A percentile compares a stretch with the other conserved stretches of the same genome.
Conservation (phyloP, 352 stramenopile genomes). For the Thalassiosira exigua region DNA sequence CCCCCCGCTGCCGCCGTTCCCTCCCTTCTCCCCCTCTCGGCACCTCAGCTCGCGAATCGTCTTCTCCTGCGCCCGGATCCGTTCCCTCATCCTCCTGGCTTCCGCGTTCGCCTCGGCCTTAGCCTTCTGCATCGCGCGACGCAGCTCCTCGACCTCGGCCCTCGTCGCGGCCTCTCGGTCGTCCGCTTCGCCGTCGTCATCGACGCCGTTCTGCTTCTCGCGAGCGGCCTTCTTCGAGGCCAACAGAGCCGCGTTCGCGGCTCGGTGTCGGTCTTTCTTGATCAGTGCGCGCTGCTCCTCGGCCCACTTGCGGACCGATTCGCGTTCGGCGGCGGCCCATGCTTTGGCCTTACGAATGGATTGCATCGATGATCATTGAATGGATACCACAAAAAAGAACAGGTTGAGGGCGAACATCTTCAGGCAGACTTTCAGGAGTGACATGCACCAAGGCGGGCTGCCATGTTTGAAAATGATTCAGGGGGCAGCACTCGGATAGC, state of each 20-base stretch:
- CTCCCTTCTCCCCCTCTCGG: not conserved
- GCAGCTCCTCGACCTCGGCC: conserved; percentile 48
- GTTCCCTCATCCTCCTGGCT: conserved; percentile 52
- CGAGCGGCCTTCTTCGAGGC: conserved; percentile 42
- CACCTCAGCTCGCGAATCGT: conserved; percentile 33
- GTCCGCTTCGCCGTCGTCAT: conserved; percentile 13
- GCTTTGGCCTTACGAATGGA: conserved; percentile 51
- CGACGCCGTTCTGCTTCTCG: conserved; percentile 14
- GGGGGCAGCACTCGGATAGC: too few relatives aligned
- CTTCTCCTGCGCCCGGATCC: conserved; percentile 44
- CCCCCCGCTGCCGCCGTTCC: not conserved
- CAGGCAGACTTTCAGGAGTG: not conserved
- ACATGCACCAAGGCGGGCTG: too few relatives aligned
- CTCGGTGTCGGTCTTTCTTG: conserved; percentile 60
- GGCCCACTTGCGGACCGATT: conserved; percentile 75
- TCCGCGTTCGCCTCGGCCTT: conserved; percentile 28
- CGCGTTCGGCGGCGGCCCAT: conserved; percentile 69
- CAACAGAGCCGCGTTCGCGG: conserved; percentile 58
- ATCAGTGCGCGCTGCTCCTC: conserved; percentile 72
- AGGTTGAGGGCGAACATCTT: not conserved
- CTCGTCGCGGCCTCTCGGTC: too few relatives aligned
- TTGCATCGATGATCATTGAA: too few relatives aligned
- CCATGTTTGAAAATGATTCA: too few relatives aligned
- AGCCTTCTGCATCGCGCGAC: conserved; percentile 17
- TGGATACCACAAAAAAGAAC: too few relatives aligned